Percentiles rank a stretch among this genome's conserved stretches.
Conservation (phyloP, 148 eudicot genomes). For the Camellia granthamiana region DNA sequence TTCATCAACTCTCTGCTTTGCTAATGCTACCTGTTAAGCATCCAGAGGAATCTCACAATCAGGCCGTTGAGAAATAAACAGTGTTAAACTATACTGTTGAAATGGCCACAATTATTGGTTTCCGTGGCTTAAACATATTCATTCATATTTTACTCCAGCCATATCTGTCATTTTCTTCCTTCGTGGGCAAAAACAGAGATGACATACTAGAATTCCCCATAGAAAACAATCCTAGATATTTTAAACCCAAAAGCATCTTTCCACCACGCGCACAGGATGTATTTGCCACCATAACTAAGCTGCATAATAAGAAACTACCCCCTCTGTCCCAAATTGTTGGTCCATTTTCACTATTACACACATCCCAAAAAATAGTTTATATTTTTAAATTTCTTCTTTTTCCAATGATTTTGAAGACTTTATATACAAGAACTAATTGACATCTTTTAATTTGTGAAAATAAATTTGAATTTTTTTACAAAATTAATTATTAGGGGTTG, state of each 20-base stretch:
- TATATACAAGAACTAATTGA: too few relatives aligned
- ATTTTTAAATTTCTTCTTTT: too few relatives aligned
- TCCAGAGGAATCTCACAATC: slow-evolving; percentile 5
- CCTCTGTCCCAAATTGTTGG: too few relatives aligned
- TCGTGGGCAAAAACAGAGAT: too few relatives aligned
- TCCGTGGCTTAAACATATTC: background rate
- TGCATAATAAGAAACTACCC: background rate
- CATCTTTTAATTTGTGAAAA: too few relatives aligned
- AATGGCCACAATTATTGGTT: background rate
- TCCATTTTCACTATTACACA: too few relatives aligned
- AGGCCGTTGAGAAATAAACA: background rate
- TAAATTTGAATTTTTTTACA: too few relatives aligned
- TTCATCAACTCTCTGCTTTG: slow-evolving; percentile 88
- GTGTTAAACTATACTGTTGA: background rate
- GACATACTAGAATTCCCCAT: background rate
- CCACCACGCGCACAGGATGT: background rate
- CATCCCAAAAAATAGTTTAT: too few relatives aligned
- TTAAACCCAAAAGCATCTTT: background rate
- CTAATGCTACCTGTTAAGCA: slow-evolving; percentile 70
- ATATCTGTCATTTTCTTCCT: background rate
- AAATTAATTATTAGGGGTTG: too few relatives aligned
- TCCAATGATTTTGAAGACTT: too few relatives aligned
- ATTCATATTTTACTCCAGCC: background rate
- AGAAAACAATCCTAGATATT: background rate
- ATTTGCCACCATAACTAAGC: background rate